These are phyloP conservation scores for Paecilomyces dactylethromorphus DNA, from an alignment of 2,329 filamentous ascomycete species.

Conservation along the genomic window DNA sequence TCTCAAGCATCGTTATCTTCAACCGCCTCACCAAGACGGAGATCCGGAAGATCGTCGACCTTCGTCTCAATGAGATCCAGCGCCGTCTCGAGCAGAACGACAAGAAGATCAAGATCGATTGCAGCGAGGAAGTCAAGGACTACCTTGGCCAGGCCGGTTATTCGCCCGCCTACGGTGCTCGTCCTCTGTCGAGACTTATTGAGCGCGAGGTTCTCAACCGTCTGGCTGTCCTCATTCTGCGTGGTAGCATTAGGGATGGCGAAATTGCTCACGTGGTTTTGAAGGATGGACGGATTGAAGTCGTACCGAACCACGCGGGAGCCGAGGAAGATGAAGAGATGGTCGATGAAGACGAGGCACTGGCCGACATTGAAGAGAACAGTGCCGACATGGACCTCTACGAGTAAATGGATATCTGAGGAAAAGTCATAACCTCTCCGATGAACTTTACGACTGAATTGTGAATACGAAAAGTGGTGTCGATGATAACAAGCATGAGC, in stretches of 20 bases:
- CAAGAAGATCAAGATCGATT: conserved; percentile 77
- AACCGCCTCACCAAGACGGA: conserved; percentile 86
- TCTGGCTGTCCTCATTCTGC: conserved; percentile 82
- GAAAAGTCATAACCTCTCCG: background rate
- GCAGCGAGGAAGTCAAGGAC: conserved; percentile 79
- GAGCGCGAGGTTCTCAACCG: conserved; percentile 96
- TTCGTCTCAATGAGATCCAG: conserved; percentile 83
- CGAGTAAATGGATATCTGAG: conserved; percentile 38
- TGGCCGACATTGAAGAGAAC: conserved; percentile 62
- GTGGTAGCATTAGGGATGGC: conserved; percentile 77
- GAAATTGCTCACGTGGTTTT: conserved; percentile 76
- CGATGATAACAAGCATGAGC: background rate
- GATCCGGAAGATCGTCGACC: conserved; percentile 92
- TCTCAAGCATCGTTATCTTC: conserved; percentile 94
- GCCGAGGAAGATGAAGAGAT: conserved; percentile 63
- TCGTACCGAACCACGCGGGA: conserved; percentile 74
- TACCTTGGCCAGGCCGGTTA: conserved; percentile 90
- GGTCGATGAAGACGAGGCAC: conserved; percentile 67
- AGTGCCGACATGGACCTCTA: conserved; percentile 58
- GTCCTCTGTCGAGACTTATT: conserved; percentile 81
- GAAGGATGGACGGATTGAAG: conserved; percentile 69
- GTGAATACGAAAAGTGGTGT: background rate
- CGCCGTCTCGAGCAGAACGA: conserved; percentile 79
- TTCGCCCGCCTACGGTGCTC: conserved; percentile 88
- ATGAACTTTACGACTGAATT: background rate